Percentiles rank a stretch among this genome's conserved stretches.
Conservation (phyloP, 2,329 filamentous ascomycete species). For the Neophaeococcomyces mojaviensis region DNA sequence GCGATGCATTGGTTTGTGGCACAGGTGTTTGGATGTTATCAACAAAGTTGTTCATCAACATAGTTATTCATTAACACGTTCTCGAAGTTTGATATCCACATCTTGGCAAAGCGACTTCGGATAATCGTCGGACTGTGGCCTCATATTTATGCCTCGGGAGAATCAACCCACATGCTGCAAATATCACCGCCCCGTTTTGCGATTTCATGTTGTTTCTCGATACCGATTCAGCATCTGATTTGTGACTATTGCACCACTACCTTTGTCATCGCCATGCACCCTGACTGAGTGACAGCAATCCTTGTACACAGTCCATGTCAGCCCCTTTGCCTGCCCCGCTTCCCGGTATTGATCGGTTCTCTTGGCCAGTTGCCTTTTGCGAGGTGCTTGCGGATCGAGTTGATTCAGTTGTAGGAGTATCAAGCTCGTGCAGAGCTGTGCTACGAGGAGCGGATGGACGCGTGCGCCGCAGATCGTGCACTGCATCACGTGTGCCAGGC, state of each 20-base stretch:
- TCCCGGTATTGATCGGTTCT: constrained; percentile 22
- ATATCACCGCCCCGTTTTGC: no score
- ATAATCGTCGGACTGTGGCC: no score
- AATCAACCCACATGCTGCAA: no score
- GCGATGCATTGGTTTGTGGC: no score
- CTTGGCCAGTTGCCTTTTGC: constrained; percentile 19
- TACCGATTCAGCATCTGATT: no score
- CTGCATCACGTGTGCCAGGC: constrained; percentile 39
- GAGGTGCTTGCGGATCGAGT: constrained; percentile 21
- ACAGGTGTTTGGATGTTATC: no score
- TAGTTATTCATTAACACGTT: no score
- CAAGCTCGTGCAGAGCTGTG: constrained; percentile 42
- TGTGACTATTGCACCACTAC: background rate
- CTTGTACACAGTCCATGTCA: constrained; percentile 83
- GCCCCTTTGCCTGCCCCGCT: constrained; percentile 55
- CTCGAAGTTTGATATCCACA: no score
- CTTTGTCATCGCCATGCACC: constrained; percentile 71
- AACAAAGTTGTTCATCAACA: no score
- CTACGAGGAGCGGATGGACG: constrained; percentile 31
- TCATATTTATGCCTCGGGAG: no score
- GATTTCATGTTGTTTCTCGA: no score
- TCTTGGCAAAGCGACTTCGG: no score
- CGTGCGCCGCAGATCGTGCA: constrained; percentile 48
- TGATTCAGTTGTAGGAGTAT: background rate
- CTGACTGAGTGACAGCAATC: constrained; percentile 79